Evolutionary conservation across 1,284 basidiomycete species (phyloP).

Genomic region (Afroboletus lepidellus): DNA sequence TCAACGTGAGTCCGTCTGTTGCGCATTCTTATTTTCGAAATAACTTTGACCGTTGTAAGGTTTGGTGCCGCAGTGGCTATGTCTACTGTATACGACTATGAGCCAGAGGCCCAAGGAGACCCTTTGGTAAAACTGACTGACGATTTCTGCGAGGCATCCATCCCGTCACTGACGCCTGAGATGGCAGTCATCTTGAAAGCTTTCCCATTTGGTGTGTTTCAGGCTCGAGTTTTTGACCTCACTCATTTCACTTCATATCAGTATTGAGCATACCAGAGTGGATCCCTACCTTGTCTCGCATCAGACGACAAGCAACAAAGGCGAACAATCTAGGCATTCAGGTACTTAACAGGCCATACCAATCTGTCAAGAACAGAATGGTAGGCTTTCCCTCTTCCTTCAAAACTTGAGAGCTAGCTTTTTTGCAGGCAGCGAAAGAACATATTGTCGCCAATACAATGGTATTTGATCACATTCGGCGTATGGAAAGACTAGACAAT

Average conservation of each 20-base stretch:
- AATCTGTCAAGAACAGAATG: neutral
- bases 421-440: neutral
- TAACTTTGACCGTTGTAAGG: neutral
- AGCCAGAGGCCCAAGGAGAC: neutral
- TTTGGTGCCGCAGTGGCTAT: neutral
- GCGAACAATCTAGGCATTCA: neutral
- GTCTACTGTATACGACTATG: slow-evolving; percentile 1
- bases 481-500: slow-evolving; percentile 10
- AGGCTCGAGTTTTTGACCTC: neutral
- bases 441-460: neutral
- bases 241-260: neutral
- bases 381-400: neutral
- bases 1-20: neutral
- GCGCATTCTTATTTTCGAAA: neutral
- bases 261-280: slow-evolving; percentile 18
- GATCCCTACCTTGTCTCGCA: slow-evolving; percentile 9
- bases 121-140: neutral
- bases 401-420: neutral
- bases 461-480: neutral
- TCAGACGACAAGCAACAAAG: neutral
- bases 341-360: neutral
- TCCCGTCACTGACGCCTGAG: neutral
- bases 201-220: slow-evolving; percentile 16
- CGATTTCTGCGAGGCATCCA: neutral
- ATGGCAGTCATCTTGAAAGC: slow-evolving; percentile 3